phyloP scores from a whole-genome alignment of 768 basidiomycete genomes.

The Mycena floridula region DNA sequence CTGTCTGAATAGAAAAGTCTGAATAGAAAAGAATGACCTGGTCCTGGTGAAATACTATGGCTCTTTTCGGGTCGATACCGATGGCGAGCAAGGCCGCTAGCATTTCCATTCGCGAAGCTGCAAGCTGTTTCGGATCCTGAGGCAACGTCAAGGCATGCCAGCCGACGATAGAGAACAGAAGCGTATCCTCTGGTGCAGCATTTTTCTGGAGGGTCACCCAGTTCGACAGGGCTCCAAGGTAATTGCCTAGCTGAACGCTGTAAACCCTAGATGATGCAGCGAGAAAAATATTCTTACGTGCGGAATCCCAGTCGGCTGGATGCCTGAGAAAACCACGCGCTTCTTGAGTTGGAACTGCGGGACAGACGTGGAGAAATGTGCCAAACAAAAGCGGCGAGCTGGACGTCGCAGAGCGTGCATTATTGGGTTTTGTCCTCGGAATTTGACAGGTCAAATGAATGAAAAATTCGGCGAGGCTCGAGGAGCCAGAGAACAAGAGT shows the following conservation, averaged over 20 bases:
- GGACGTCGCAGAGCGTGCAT: too few species aligned
- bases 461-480: too few species aligned
- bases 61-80: slow-evolving; percentile 65
- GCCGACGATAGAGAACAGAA: slow-evolving; percentile 86
- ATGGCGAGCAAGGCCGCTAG: slow-evolving; percentile 75
- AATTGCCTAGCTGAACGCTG: slow-evolving; percentile 53
- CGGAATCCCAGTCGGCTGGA: slow-evolving; percentile 65
- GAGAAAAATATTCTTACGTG: slow-evolving; percentile 34
- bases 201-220: slow-evolving; percentile 79
- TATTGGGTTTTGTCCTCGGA: too few species aligned
- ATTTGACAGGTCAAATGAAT: too few species aligned
- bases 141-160: slow-evolving; percentile 94
- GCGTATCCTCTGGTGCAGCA: slow-evolving; percentile 48
- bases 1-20: not conserved
- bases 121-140: slow-evolving; percentile 66
- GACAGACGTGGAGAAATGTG: too few species aligned
- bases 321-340: slow-evolving; percentile 57
- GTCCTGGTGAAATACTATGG: slow-evolving; percentile 80
- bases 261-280: not conserved
- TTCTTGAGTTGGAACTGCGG: too few species aligned
- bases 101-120: slow-evolving; percentile 63
- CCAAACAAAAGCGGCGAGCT: too few species aligned
- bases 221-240: slow-evolving; percentile 83
- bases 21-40: slow-evolving; percentile 45
- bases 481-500: too few species aligned